phyloP scores from a whole-genome alignment of 768 basidiomycete species.

The Lactifluus subvellereus region DNA sequence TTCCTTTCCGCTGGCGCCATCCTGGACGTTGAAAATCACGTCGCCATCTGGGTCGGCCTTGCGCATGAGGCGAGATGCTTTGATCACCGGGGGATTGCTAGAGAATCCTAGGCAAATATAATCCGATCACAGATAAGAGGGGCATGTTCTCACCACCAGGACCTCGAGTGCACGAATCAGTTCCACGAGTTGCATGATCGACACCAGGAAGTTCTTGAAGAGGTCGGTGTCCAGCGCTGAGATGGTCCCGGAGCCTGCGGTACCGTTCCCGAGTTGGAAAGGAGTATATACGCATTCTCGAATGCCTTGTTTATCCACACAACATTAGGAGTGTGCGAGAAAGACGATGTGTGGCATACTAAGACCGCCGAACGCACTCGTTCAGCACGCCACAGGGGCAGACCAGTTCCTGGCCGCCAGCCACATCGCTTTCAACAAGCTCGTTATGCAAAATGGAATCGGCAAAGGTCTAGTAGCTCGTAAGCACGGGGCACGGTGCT shows the following conservation, averaged over 20 bases:
- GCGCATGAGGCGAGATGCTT: not conserved
- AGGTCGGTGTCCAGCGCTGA: constrained; percentile 7
- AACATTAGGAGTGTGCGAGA: too few relatives aligned
- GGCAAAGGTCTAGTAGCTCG: constrained; percentile 2
- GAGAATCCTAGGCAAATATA: not conserved
- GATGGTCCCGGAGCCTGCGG: not conserved
- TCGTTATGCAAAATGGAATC: constrained; percentile 9
- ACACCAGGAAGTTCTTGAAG: constrained; percentile 5
- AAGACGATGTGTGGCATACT: not conserved
- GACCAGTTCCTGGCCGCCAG: not conserved
- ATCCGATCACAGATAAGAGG: too few relatives aligned
- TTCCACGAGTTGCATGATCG: constrained; percentile 7
- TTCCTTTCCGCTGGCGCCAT: constrained; percentile 5
- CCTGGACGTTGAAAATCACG: constrained; percentile 18
- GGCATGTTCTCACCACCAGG: not conserved
- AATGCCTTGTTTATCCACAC: not conserved
- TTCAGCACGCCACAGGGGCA: constrained; percentile 3
- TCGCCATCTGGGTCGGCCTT: constrained; percentile 6
- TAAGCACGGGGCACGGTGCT: not conserved
- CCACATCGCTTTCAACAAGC: not conserved
- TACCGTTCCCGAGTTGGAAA: constrained; percentile 2
- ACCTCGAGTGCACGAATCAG: constrained; percentile 9
- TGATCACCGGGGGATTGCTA: not conserved
- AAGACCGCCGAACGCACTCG: not conserved
- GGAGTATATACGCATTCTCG: constrained; percentile 1